Conservation (phyloP, 2,329 filamentous ascomycete genomes). For the Fusarium coffeatum region DNA sequence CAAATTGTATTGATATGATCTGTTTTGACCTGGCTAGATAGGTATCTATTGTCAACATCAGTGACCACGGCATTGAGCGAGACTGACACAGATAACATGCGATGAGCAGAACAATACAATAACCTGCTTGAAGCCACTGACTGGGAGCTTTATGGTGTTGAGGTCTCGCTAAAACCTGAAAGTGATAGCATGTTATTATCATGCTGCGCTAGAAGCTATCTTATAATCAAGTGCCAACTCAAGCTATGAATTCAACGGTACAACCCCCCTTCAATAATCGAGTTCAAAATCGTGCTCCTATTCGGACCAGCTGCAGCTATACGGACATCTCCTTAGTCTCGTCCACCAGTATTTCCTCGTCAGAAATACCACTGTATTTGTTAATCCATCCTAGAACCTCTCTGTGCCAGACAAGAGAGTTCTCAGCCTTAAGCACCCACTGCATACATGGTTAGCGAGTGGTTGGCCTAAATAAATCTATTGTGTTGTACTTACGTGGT, state of each 20-base stretch:
- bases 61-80: neutral
- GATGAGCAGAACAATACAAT: neutral
- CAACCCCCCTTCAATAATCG: neutral
- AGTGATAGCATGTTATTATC: neutral
- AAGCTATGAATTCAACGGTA: neutral
- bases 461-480: neutral
- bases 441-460: slow-evolving; percentile 43
- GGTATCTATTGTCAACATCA: no score
- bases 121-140: neutral
- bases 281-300: neutral
- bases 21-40: neutral
- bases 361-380: slow-evolving; percentile 64
- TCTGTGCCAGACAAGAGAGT: slow-evolving; percentile 88
- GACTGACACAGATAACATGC: neutral
- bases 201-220: neutral
- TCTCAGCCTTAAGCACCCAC: slow-evolving; percentile 93
- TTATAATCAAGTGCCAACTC: neutral
- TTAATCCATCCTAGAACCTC: slow-evolving; percentile 85
- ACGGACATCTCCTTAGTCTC: slow-evolving; percentile 35
- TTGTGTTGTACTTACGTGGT: slow-evolving; percentile 57
- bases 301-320: slow-evolving; percentile 1
- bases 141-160: neutral
- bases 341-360: slow-evolving; percentile 38
- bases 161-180: neutral
- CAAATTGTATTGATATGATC: neutral